Evolutionary conservation across 257 asterid genomes (phyloP), one percentile per base, ranked within the genome.

Genomic region (Scutellaria baicalensis): DNA sequence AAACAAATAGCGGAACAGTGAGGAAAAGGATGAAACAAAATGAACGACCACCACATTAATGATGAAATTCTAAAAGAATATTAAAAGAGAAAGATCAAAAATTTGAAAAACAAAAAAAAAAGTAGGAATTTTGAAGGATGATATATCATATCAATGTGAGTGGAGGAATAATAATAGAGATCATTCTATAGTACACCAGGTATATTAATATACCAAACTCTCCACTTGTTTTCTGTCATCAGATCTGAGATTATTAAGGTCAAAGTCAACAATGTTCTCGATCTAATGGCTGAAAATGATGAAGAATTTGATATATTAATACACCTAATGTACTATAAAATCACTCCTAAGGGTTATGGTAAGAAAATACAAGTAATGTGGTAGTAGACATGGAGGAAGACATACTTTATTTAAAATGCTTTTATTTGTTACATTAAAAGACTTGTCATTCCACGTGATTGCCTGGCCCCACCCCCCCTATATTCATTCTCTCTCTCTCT

Each of bases 391-490:
- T 69, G 49, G 66, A 31, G 7, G 60, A 75, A 64, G 59, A 36
- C 55, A 16, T 18, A 31, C 78, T 74, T 75, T 61, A 63, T 67
- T 9, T 12, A 52, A 77, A 67, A 66, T 66, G 75, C 71, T 76
- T 27, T 83, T 75, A 51, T 67, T 50, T 76, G 68, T 20, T 48
- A 56, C 61, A 79, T 60, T 64, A 63, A 70, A 79, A 70, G 79
- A 79, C 69, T 60, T 78, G 81, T 73, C 55, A 78, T 70, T 79
- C 77, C 92, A 84, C 86, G 92, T 86, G 92, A 80, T 67, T 21
- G 81, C 81, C 36, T 14, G 88, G 84, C 52, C 82, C 92, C 55
- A 82, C 74, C 76, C 87, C 87, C 82, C 35, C 64, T 63, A 42
- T 74, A 80, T 76, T 80, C 80, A 65, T 66, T 76, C 55, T 65